Evolutionary conservation across 192 early-diverging fungal genomes (phyloP), one percentile per base, ranked within the genome.

Genomic region (Chytriomyces hyalinus): DNA sequence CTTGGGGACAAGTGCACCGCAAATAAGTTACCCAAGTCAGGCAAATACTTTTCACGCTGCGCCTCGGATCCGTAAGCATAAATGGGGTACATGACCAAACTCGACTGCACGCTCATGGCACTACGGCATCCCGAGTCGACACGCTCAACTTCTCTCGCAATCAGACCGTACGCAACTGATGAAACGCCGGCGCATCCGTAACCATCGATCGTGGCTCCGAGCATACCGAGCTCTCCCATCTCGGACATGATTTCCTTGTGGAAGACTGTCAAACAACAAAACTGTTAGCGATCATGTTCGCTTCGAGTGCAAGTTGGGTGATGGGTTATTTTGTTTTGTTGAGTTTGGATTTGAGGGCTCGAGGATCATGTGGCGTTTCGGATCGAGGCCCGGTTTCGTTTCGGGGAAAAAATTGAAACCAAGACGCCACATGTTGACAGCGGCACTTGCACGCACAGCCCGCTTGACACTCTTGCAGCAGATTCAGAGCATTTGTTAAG

Each of bases 11-110:
- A 36, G 72, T 63, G 48, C 4, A 17, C n/a, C 36, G 24, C 49
- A 13, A 67, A 26, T 2, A 69, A 49, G 80, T 51, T 85, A 93
- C 92, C 92, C 65, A 98, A 88, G 15, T 87, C 77, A 4, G 95
- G 96, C 67, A 98, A 84, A 79, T 94, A 99, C 84, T 96, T 99
- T 78, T 95, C 84, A 73, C 93, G 92, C 79, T 97, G 95, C 49
- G 81, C 92, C 49, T 91, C 90, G 3, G 93, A 93, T 53, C 97
- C 97, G 84, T 95, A 98, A 11, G 94, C 94, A 81, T 99, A 89
- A 71, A 99, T 98, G 57, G 97, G 96, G 70, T 97, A 93, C 97
- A 99, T 99, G 24, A 99, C 97, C 57, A 99, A 83, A n/a, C 96
- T 96, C 9, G 95, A 96, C 86, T 98, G 97, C 68, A 99, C 97